A percentile compares a stretch with the other conserved stretches of the same genome.
Conservation (phyloP, 2,329 filamentous ascomycete genomes). For the Beauveria brongniartii region DNA sequence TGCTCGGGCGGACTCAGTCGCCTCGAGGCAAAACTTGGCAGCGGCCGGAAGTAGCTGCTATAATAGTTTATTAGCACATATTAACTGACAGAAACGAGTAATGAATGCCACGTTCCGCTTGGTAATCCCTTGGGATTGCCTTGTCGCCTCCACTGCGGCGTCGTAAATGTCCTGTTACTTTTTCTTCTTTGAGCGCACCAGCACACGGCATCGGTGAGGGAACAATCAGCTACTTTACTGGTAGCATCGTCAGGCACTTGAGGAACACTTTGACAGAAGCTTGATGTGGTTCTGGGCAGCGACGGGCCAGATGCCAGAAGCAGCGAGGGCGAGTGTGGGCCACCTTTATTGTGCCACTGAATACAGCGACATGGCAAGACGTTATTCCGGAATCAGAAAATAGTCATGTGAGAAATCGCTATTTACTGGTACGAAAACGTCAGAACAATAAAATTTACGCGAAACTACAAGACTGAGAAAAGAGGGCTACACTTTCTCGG, state of each 20-base stretch:
- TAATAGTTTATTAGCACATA: not conserved
- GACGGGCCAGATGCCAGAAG: conserved; percentile 15
- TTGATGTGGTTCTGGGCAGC: conserved; percentile 15
- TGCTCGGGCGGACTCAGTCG: conserved; percentile 7
- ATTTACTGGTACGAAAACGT: not conserved
- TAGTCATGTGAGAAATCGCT: too few relatives aligned
- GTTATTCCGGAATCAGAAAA: too few relatives aligned
- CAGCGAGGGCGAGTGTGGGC: conserved; percentile 15
- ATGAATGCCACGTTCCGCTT: not conserved
- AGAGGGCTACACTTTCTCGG: not conserved
- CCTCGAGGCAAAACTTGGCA: conserved; percentile 13
- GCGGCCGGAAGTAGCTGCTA: conserved; percentile 14
- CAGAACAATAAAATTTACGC: too few relatives aligned
- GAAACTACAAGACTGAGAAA: not conserved
- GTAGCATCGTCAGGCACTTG: conserved; percentile 21
- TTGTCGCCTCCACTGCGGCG: conserved; percentile 17
- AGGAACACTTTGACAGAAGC: conserved; percentile 23
- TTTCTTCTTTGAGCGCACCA: conserved; percentile 20
- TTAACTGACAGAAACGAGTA: not conserved
- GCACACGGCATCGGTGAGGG: conserved; percentile 17
- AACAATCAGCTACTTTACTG: conserved; percentile 18
- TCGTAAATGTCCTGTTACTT: conserved; percentile 23
- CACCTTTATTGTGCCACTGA: conserved; percentile 15
- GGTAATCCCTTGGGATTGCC: conserved; percentile 15
- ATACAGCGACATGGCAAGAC: not conserved